Evolutionary conservation across 202 grass and related monocot species (phyloP).

Genomic region (Panicum hallii): DNA sequence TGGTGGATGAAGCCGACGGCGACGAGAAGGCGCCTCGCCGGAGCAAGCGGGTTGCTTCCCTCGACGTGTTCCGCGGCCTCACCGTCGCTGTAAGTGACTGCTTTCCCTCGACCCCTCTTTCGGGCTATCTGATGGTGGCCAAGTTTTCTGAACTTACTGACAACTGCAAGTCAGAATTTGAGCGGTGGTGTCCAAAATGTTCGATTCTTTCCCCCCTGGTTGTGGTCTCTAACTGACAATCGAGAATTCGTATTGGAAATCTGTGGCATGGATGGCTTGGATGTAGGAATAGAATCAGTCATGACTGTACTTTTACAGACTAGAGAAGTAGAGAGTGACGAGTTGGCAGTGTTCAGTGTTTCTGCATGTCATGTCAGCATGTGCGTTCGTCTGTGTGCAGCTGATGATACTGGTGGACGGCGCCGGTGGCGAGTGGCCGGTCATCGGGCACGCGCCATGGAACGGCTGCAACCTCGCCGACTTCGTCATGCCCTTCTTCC

Average conservation of each 20-base stretch:
- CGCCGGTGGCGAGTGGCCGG: slow-evolving; percentile 87
- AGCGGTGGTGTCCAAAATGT: neutral
- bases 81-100: slow-evolving; percentile 71
- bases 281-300: neutral
- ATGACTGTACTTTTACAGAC: neutral
- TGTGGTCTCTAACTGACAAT: neutral
- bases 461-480: slow-evolving; percentile 95
- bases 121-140: neutral
- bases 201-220: neutral
- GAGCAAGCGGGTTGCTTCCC: slow-evolving; percentile 61
- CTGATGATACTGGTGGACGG: slow-evolving; percentile 98
- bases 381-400: slow-evolving; percentile 36
- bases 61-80: slow-evolving; percentile 97
- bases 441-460: slow-evolving; percentile 89
- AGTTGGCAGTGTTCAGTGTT: neutral
- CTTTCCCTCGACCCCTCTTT: neutral
- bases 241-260: neutral
- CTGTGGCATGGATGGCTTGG: neutral
- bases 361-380: neutral
- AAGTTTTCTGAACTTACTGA: neutral
- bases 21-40: slow-evolving; percentile 44
- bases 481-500: slow-evolving; percentile 97
- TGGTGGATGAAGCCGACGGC: neutral
- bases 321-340: neutral
- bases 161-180: neutral